Evolutionary conservation across 495 filamentous ascomycete genomes (phyloP).

Genomic region (Aspergillus asperescens): DNA sequence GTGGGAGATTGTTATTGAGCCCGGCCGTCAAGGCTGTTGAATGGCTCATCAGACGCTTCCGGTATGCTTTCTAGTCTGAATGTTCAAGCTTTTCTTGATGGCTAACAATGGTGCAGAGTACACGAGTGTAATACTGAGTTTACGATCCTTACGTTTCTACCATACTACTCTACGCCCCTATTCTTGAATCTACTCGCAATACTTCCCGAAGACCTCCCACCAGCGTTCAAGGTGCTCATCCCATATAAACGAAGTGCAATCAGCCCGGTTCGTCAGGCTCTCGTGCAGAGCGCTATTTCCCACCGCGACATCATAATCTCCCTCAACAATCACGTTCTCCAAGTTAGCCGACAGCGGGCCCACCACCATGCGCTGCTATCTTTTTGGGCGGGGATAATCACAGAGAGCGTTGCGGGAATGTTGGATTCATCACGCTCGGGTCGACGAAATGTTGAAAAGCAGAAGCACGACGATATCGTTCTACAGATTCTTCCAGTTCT

Average conservation of each 20-base stretch:
- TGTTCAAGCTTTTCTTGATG: neutral
- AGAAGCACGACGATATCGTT: slow-evolving; percentile 74
- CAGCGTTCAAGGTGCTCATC: slow-evolving; percentile 74
- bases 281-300: slow-evolving; percentile 73
- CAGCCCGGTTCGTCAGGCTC: slow-evolving; percentile 67
- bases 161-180: slow-evolving; percentile 77
- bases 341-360: slow-evolving; percentile 58
- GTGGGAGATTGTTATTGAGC: slow-evolving; percentile 69
- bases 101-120: slow-evolving; percentile 53
- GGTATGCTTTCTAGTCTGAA: slow-evolving; percentile 47
- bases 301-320: slow-evolving; percentile 63
- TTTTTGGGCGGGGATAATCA: slow-evolving; percentile 82
- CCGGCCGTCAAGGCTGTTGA: slow-evolving; percentile 87
- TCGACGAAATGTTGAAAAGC: slow-evolving; percentile 56
- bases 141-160: slow-evolving; percentile 82
- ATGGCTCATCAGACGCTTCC: slow-evolving; percentile 88
- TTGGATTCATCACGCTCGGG: slow-evolving; percentile 70
- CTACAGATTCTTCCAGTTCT: slow-evolving; percentile 68
- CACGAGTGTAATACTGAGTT: slow-evolving; percentile 83
- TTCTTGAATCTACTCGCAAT: slow-evolving; percentile 80
- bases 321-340: slow-evolving; percentile 69
- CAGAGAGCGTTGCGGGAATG: slow-evolving; percentile 75
- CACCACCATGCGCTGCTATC: slow-evolving; percentile 71
- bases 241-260: slow-evolving; percentile 74
- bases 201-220: slow-evolving; percentile 63